These are phyloP conservation scores for Geotrichum fermentans DNA, from an alignment of 1,139 yeast genomes.

Conservation along the genomic window DNA sequence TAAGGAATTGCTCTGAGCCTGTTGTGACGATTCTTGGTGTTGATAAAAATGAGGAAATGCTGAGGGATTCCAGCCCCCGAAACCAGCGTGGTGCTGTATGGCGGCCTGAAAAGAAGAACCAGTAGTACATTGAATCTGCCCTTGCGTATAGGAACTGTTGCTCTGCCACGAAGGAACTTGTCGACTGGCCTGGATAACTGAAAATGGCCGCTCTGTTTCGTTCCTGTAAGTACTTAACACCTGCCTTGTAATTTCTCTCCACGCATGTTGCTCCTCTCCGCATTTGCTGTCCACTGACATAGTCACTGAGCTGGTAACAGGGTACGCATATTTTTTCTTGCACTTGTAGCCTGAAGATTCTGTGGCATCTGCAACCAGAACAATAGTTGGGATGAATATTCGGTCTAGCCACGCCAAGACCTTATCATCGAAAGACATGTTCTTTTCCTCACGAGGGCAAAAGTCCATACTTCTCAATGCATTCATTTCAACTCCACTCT, in stretches of 20 bases:
- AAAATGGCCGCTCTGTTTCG: slow-evolving; percentile 21
- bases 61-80: too few species aligned
- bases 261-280: slow-evolving; percentile 22
- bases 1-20: too few species aligned
- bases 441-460: slow-evolving; percentile 25
- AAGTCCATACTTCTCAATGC: slow-evolving; percentile 11
- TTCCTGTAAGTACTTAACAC: slow-evolving; percentile 23
- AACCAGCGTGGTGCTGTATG: too few species aligned
- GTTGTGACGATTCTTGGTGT: too few species aligned
- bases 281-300: slow-evolving; percentile 11
- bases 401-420: slow-evolving; percentile 26
- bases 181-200: background rate
- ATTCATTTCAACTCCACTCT: background rate
- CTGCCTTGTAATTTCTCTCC: slow-evolving; percentile 22
- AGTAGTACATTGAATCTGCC: too few species aligned
- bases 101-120: too few species aligned
- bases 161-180: slow-evolving; percentile 12
- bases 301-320: slow-evolving; percentile 19
- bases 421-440: slow-evolving; percentile 26
- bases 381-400: slow-evolving; percentile 2
- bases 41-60: too few species aligned
- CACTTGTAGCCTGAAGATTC: slow-evolving; percentile 6
- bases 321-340: slow-evolving; percentile 18
- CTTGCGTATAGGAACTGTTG: too few species aligned
- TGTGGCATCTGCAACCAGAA: background rate